Conservation (phyloP, 768 basidiomycete species). For the Agrocybe praecox region DNA sequence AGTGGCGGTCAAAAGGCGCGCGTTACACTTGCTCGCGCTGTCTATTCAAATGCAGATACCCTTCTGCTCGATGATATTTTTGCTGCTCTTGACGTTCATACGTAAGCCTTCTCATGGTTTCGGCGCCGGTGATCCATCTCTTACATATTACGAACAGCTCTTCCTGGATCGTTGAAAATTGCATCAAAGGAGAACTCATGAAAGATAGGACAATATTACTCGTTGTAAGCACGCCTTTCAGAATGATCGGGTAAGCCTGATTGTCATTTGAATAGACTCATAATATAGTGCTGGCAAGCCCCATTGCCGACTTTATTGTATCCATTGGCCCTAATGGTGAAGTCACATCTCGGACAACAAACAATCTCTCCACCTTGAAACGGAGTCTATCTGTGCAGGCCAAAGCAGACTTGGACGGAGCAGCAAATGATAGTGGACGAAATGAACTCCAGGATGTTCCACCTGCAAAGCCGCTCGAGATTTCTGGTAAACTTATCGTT, state of each 20-base stretch:
- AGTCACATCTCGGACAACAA: constrained; percentile 45
- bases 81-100: constrained; percentile 53
- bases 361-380: constrained; percentile 27
- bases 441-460: constrained; percentile 8
- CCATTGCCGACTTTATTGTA: constrained; percentile 56
- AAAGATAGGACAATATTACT: constrained; percentile 76
- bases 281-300: constrained; percentile 48
- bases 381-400: constrained; percentile 29
- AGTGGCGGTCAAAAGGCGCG: constrained; percentile 35
- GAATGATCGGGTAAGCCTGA: not conserved
- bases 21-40: constrained; percentile 44
- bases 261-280: constrained; percentile 32
- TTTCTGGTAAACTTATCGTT: constrained; percentile 57
- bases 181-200: constrained; percentile 75
- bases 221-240: constrained; percentile 45
- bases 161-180: constrained; percentile 75
- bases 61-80: constrained; percentile 75
- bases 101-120: constrained; percentile 17
- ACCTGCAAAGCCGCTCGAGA: not conserved
- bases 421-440: constrained; percentile 23
- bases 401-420: constrained; percentile 24
- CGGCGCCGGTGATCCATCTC: not conserved
- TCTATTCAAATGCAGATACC: constrained; percentile 53
- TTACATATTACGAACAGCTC: constrained; percentile 60
- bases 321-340: constrained; percentile 54